phyloP scores from a whole-genome alignment of 2,329 filamentous ascomycete species.

The Fonsecaea pedrosoi region DNA sequence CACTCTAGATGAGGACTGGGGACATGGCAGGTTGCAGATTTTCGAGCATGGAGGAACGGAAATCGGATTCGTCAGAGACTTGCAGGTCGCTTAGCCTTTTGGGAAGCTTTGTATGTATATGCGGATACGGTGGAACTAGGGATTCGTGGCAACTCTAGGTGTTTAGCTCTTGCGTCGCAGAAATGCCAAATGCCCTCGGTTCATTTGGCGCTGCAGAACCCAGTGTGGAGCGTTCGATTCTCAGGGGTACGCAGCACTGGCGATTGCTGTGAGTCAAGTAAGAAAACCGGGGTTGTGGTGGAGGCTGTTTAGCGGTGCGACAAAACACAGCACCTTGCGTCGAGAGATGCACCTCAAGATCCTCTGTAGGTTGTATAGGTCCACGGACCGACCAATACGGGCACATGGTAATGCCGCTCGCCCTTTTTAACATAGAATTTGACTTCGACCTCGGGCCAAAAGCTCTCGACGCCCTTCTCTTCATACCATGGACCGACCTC shows the following conservation, averaged over 20 bases:
- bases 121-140: conserved; percentile 13
- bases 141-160: conserved; percentile 18
- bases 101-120: conserved; percentile 20
- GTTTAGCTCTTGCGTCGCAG: background rate
- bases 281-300: background rate
- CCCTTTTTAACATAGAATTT: conserved; percentile 58
- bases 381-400: conserved; percentile 58
- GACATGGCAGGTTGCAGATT: background rate
- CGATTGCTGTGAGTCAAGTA: conserved; percentile 15
- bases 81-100: conserved; percentile 4
- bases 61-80: conserved; percentile 10
- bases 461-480: conserved; percentile 55
- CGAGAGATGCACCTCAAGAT: conserved; percentile 45
- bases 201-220: conserved; percentile 6
- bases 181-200: conserved; percentile 12
- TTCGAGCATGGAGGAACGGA: conserved; percentile 6
- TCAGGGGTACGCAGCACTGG: conserved; percentile 7
- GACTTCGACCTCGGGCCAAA: conserved; percentile 60
- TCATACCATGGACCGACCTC: conserved; percentile 56
- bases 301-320: conserved; percentile 12
- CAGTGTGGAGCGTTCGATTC: conserved; percentile 17
- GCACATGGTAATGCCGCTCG: conserved; percentile 59
- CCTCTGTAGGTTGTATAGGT: conserved; percentile 60
- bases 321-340: background rate
- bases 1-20: background rate